These are phyloP conservation scores for Ceratobasidium sp. DNA, from an alignment of 1,284 basidiomycete species.

Conservation along the genomic window DNA sequence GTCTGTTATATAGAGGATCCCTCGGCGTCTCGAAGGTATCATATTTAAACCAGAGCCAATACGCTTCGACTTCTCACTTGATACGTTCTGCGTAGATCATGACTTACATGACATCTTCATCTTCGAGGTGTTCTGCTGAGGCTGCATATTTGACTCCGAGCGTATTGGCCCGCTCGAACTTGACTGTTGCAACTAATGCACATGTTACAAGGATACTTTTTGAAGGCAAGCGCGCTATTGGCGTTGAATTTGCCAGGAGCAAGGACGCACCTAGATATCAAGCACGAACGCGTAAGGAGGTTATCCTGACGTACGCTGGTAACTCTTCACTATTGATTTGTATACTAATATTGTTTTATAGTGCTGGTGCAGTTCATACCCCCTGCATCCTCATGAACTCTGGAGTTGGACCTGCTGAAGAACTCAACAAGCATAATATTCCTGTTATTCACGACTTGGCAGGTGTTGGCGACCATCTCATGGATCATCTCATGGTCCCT, in stretches of 20 bases:
- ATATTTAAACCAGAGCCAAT: slow-evolving; percentile 21
- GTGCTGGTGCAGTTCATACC: slow-evolving; percentile 60
- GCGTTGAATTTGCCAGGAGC: slow-evolving; percentile 65
- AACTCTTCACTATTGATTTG: neutral
- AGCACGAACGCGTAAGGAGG: slow-evolving; percentile 65
- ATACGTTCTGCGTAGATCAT: neutral
- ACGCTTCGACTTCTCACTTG: neutral
- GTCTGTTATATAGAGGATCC: slow-evolving; percentile 54
- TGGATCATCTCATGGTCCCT: slow-evolving; percentile 66
- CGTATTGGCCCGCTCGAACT: slow-evolving; percentile 69
- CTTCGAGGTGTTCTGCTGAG: slow-evolving; percentile 56
- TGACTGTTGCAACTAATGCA: slow-evolving; percentile 66
- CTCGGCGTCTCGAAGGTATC: slow-evolving; percentile 65
- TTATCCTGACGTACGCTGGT: slow-evolving; percentile 59
- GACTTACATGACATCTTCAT: slow-evolving; percentile 25
- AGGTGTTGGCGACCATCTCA: slow-evolving; percentile 64
- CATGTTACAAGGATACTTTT: slow-evolving; percentile 64
- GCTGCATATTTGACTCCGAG: slow-evolving; percentile 70
- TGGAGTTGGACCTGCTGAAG: slow-evolving; percentile 68
- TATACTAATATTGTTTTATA: neutral
- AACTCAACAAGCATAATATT: slow-evolving; percentile 63
- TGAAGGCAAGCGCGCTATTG: slow-evolving; percentile 60
- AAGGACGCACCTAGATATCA: slow-evolving; percentile 55
- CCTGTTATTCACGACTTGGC: slow-evolving; percentile 65
- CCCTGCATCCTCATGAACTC: slow-evolving; percentile 66